Conservation (phyloP, 2,329 filamentous ascomycete genomes). For the Ciborinia camelliae region DNA sequence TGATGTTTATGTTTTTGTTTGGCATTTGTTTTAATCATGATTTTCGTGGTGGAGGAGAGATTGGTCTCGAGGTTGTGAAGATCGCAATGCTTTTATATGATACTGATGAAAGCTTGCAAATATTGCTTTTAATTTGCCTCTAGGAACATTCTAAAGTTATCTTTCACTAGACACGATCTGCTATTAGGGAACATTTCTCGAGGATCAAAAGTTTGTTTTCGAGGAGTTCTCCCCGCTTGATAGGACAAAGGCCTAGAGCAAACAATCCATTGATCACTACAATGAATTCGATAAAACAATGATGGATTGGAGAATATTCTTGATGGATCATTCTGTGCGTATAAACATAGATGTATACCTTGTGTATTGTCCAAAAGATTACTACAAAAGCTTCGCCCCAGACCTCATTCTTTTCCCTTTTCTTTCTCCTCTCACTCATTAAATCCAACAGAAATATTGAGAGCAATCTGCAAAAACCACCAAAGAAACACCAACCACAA, state of each 20-base stretch:
- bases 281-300: accelerated
- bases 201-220: background rate
- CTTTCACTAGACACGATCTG: accelerated
- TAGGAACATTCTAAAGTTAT: background rate
- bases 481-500: background rate
- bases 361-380: background rate
- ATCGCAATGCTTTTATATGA: too few species aligned
- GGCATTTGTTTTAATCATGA: too few species aligned
- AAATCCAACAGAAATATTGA: background rate
- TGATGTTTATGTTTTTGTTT: too few species aligned
- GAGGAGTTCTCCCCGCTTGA: background rate
- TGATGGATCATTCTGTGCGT: background rate
- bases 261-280: background rate
- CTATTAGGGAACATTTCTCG: background rate
- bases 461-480: background rate
- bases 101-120: too few species aligned
- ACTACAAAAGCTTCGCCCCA: background rate
- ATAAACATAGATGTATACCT: background rate
- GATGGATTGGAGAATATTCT: accelerated
- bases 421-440: background rate
- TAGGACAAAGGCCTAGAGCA: background rate
- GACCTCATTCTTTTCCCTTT: background rate
- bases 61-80: too few species aligned
- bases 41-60: too few species aligned
- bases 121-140: too few species aligned